Conservation (phyloP, 768 basidiomycete species). For the Lactifluus pinguis region DNA sequence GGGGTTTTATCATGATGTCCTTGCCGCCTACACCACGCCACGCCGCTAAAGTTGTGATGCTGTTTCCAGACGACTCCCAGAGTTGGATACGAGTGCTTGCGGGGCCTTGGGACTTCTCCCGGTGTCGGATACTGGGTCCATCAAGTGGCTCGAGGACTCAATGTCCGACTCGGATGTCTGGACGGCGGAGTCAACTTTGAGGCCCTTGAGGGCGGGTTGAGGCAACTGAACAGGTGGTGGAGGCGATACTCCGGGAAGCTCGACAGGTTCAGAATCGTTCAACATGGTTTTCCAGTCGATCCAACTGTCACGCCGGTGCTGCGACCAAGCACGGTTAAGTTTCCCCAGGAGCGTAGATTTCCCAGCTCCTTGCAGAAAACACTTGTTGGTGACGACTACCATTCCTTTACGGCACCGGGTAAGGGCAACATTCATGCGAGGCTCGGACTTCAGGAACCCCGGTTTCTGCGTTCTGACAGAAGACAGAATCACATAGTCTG, state of each 20-base stretch:
- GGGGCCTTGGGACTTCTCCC: no score
- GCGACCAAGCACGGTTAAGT: conserved; percentile 25
- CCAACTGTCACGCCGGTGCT: conserved; percentile 24
- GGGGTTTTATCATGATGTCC: no score
- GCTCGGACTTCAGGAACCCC: conserved; percentile 38
- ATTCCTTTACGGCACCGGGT: conserved; percentile 39
- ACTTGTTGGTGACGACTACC: conserved; percentile 37
- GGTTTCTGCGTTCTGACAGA: conserved; percentile 37
- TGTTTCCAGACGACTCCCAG: no score
- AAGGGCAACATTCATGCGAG: conserved; percentile 37
- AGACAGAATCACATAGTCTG: conserved; percentile 40
- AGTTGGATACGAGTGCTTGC: no score
- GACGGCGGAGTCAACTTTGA: no score
- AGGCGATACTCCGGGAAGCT: not conserved
- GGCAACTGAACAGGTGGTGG: no score
- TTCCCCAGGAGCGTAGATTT: conserved; percentile 37
- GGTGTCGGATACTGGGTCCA: no score
- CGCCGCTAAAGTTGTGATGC: no score
- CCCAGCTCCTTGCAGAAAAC: conserved; percentile 31
- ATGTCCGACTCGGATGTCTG: no score
- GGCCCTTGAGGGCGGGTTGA: no score
- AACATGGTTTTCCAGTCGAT: conserved; percentile 19
- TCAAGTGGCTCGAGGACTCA: no score
- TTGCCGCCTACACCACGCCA: no score
- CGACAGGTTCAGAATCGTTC: not conserved